Conservation (phyloP, 305 asterid species). For the Rubia balearica region DNA sequence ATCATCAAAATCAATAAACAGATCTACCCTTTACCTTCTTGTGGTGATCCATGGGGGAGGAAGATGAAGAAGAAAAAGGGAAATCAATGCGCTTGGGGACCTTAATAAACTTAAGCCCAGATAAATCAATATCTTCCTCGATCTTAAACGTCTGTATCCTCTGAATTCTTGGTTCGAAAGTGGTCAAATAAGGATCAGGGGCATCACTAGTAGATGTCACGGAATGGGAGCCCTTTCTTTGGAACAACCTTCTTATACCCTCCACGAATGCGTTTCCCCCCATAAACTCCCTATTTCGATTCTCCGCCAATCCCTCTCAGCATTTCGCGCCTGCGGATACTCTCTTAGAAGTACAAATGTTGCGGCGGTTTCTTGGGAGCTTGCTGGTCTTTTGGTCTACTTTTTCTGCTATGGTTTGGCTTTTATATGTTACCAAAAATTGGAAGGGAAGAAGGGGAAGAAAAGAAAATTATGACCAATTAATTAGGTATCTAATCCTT, state of each 20-base stretch:
- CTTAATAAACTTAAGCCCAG: conserved; percentile 51
- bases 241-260: conserved; percentile 85
- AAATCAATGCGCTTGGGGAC: conserved; percentile 59
- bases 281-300: conserved; percentile 37
- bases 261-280: conserved; percentile 93
- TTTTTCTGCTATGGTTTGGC: background rate
- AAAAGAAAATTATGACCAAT: background rate
- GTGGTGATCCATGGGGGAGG: conserved; percentile 53
- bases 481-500: conserved; percentile 1
- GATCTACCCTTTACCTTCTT: conserved; percentile 35
- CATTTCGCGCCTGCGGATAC: conserved; percentile 19
- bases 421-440: background rate
- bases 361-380: background rate
- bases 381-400: background rate
- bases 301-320: conserved; percentile 37
- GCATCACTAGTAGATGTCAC: conserved; percentile 23
- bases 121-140: conserved; percentile 54
- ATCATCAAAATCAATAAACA: background rate
- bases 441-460: too few species aligned
- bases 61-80: conserved; percentile 34
- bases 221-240: conserved; percentile 44
- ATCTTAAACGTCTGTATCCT: conserved; percentile 23
- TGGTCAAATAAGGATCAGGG: conserved; percentile 27
- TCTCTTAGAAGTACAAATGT: background rate
- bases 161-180: conserved; percentile 14